A percentile compares a stretch with the other conserved stretches of the same genome.
phyloP scores from a whole-genome alignment of 2,329 filamentous ascomycete genomes.

The Paraphoma sp. region DNA sequence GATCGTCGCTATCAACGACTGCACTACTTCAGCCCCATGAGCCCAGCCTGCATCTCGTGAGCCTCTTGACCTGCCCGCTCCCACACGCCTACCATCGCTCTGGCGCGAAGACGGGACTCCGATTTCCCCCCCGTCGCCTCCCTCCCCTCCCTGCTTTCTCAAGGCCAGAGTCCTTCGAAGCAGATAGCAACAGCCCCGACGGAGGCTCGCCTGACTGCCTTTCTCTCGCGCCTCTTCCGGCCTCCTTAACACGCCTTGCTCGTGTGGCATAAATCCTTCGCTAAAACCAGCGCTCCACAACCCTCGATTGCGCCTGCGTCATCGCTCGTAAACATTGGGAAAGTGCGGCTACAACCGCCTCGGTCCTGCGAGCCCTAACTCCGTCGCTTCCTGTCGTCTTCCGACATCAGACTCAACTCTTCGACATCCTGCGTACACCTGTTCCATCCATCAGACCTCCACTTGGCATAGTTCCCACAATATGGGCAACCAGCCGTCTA shows the following conservation, averaged over 20 bases:
- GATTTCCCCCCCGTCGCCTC: constrained; percentile 43
- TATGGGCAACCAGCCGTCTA: constrained; percentile 82
- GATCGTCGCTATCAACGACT: constrained; percentile 32
- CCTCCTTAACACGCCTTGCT: constrained; percentile 49
- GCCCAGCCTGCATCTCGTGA: constrained; percentile 29
- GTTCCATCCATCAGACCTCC: constrained; percentile 10
- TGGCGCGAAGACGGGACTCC: constrained; percentile 47
- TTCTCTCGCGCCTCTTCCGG: constrained; percentile 53
- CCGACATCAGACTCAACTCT: background rate
- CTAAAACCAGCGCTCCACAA: constrained; percentile 3
- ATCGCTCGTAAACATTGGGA: constrained; percentile 16
- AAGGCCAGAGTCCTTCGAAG: constrained; percentile 36
- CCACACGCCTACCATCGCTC: constrained; percentile 37
- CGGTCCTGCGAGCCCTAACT: constrained; percentile 19
- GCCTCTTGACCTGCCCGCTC: constrained; percentile 15
- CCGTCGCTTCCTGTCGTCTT: constrained; percentile 21
- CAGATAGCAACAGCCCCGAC: constrained; percentile 49
- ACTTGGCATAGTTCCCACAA: constrained; percentile 45
- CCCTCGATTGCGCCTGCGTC: constrained; percentile 24
- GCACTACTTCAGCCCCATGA: constrained; percentile 16
- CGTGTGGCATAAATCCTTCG: constrained; percentile 15
- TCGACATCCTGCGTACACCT: constrained; percentile 5
- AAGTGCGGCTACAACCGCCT: constrained; percentile 23
- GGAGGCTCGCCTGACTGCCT: constrained; percentile 53
- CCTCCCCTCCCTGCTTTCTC: constrained; percentile 35